Conservation (phyloP, 371 early-diverging fungal species). For the Saksenaea vasiformis region DNA sequence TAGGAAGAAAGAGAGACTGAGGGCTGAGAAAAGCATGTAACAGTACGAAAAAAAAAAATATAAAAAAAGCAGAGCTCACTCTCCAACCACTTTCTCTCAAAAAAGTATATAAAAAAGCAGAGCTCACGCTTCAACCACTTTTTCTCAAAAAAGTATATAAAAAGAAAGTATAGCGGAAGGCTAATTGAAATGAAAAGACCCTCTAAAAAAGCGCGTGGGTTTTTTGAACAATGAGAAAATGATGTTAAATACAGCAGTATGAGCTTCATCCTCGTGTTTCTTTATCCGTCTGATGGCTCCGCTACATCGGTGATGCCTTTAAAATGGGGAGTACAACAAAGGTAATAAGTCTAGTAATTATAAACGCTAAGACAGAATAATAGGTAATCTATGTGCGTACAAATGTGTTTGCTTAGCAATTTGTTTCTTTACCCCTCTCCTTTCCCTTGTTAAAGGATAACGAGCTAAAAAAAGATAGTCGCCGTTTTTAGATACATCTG, state of each 20-base stretch:
- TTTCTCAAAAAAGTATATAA: neutral
- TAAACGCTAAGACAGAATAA: neutral
- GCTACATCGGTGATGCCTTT: neutral
- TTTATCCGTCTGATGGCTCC: neutral
- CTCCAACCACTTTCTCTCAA: neutral
- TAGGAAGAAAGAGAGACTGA: conserved; percentile 3
- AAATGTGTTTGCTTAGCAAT: too few species aligned
- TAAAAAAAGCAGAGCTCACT: neutral
- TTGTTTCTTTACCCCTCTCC: too few species aligned
- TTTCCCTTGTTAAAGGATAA: too few species aligned
- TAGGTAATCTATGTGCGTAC: too few species aligned
- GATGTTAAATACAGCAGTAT: neutral
- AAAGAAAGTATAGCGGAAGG: neutral
- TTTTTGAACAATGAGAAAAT: conserved; percentile 6
- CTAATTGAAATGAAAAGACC: conserved; percentile 1
- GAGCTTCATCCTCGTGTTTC: neutral
- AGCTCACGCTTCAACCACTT: neutral
- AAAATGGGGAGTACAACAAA: neutral
- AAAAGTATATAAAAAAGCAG: too few species aligned
- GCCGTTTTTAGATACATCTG: too few species aligned
- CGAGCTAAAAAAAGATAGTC: too few species aligned
- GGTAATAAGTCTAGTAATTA: neutral
- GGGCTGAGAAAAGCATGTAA: conserved; percentile 5
- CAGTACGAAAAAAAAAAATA: neutral
- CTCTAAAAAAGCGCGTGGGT: neutral